These are phyloP conservation scores for Dendrobium officinale DNA, from an alignment of 106 monocot genomes.

Conservation along the genomic window DNA sequence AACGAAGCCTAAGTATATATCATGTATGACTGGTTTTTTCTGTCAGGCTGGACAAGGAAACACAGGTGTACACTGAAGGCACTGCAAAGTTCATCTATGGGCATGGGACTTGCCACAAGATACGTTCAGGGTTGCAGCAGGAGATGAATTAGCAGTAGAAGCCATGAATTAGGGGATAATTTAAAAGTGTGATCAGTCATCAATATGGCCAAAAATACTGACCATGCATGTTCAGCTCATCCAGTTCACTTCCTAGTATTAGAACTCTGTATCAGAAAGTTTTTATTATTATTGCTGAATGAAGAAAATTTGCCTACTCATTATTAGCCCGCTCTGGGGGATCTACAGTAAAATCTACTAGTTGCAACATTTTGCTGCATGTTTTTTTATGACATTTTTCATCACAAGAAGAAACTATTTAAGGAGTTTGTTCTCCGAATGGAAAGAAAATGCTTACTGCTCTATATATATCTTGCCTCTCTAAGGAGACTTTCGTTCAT, in stretches of 20 bases:
- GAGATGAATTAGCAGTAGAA: background rate
- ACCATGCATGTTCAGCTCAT: background rate
- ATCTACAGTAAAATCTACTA: too few relatives aligned
- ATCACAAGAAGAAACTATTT: too few relatives aligned
- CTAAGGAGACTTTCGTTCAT: too few relatives aligned
- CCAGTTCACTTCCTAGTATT: background rate
- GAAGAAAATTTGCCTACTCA: background rate
- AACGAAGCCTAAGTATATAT: too few relatives aligned
- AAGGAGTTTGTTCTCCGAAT: too few relatives aligned
- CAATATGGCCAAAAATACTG: background rate
- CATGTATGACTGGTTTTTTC: background rate
- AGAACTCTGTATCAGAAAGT: constrained; percentile 6
- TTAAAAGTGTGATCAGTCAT: background rate
- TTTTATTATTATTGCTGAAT: background rate
- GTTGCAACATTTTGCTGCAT: too few relatives aligned
- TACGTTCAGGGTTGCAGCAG: background rate
- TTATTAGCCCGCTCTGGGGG: too few relatives aligned
- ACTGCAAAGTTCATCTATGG: constrained; percentile 52
- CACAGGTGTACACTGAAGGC: constrained; percentile 47
- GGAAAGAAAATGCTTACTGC: too few relatives aligned
- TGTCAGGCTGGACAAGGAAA: constrained; percentile 40
- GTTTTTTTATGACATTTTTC: too few relatives aligned
- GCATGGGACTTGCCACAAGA: constrained; percentile 27
- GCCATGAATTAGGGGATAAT: background rate
- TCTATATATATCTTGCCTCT: too few relatives aligned